A percentile compares a stretch with the other conserved stretches of the same genome.
These are phyloP conservation scores for Cladorrhinum samala DNA, from an alignment of 495 filamentous ascomycete species.

Conservation along the genomic window DNA sequence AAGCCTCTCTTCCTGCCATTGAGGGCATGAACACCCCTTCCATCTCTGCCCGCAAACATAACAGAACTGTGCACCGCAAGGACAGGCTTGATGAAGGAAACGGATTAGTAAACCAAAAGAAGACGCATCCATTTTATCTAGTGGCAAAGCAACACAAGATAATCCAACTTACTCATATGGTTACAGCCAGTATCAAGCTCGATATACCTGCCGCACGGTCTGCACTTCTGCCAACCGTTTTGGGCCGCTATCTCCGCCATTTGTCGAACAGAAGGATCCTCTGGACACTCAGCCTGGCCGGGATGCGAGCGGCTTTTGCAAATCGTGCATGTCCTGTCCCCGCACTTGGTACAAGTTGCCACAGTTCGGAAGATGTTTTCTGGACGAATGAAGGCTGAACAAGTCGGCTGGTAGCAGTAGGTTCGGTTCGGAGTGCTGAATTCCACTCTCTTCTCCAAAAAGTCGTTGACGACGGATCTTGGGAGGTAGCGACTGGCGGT, in stretches of 20 bases:
- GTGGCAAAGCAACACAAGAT: no score
- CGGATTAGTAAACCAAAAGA: no score
- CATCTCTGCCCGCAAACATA: no score
- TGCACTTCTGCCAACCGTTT: conserved; percentile 42
- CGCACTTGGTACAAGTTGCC: conserved; percentile 39
- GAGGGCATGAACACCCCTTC: no score
- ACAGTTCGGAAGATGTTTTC: conserved; percentile 25
- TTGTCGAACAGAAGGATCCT: conserved; percentile 30
- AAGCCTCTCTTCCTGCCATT: no score
- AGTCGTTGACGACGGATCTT: conserved; percentile 22
- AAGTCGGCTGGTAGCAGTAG: conserved; percentile 41
- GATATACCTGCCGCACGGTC: conserved; percentile 32
- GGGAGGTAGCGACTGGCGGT: conserved; percentile 27
- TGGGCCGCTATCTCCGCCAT: conserved; percentile 28
- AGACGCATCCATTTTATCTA: no score
- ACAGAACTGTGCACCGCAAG: no score
- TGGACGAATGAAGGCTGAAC: conserved; percentile 40
- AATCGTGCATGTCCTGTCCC: conserved; percentile 33
- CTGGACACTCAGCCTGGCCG: conserved; percentile 30
- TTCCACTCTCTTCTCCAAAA: conserved; percentile 39
- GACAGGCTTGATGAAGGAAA: no score
- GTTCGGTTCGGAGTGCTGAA: conserved; percentile 39
- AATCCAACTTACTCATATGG: conserved; percentile 39
- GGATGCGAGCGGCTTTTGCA: conserved; percentile 43
- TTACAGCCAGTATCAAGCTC: conserved; percentile 42